Conservation (phyloP, 306 rosid genomes). For the Cicer arietinum region DNA sequence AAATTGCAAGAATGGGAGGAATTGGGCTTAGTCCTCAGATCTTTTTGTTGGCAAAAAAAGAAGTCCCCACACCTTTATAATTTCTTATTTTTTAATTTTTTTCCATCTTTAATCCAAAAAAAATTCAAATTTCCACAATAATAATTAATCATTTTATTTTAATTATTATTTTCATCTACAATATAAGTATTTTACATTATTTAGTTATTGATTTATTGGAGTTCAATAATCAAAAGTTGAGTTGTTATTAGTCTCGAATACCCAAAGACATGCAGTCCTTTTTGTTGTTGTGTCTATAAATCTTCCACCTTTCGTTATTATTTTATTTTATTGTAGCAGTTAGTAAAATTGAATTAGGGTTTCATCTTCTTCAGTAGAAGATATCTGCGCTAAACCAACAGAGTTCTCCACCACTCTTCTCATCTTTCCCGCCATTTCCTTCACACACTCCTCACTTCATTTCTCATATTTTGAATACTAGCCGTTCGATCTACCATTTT, state of each 20-base stretch:
- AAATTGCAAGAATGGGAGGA: too few relatives aligned
- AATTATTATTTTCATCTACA: too few relatives aligned
- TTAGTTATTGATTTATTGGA: too few relatives aligned
- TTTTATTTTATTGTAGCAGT: conserved; percentile 13
- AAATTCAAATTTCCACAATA: too few relatives aligned
- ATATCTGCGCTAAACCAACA: conserved; percentile 38
- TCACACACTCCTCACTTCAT: conserved; percentile 51
- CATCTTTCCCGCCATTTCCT: conserved; percentile 84
- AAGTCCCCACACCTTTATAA: too few relatives aligned
- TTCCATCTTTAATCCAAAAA: too few relatives aligned
- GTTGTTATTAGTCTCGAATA: conserved; percentile 58
- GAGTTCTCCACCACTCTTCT: conserved; percentile 44
- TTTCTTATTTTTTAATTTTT: too few relatives aligned
- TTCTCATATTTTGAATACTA: conserved; percentile 54
- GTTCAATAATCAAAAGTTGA: conserved; percentile 45
- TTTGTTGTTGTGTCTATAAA: conserved; percentile 8
- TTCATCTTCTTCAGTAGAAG: conserved; percentile 49
- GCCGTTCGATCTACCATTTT: conserved; percentile 73
- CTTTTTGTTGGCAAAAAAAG: too few relatives aligned
- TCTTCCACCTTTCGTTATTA: neutral
- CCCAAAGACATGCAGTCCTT: conserved; percentile 46
- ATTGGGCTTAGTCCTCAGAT: too few relatives aligned
- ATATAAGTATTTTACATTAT: too few relatives aligned
- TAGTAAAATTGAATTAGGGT: conserved; percentile 74
- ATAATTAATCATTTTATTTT: too few relatives aligned